phyloP scores from a whole-genome alignment of 2,329 filamentous ascomycete species.

The Penicillium sp. region DNA sequence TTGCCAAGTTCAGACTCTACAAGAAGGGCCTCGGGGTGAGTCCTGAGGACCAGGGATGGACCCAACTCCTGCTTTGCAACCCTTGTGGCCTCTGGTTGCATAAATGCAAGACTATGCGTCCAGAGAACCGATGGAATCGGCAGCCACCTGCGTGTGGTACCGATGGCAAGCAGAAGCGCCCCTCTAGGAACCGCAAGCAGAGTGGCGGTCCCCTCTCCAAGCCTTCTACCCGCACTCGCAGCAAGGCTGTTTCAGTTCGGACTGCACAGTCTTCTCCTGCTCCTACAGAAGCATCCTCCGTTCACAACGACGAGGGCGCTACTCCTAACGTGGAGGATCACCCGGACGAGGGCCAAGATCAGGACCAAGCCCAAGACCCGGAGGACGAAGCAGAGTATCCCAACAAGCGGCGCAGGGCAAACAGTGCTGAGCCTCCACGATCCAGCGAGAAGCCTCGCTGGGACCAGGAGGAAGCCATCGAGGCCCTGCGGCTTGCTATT shows the following conservation, averaged over 20 bases:
- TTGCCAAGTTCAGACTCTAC: slow-evolving; percentile 73
- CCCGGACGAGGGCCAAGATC: slow-evolving; percentile 35
- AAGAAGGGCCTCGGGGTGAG: slow-evolving; percentile 68
- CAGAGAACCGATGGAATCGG: slow-evolving; percentile 81
- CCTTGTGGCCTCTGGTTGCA: slow-evolving; percentile 95
- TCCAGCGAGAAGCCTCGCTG: slow-evolving; percentile 42
- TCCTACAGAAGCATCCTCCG: slow-evolving; percentile 46
- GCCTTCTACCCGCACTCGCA: slow-evolving; percentile 42
- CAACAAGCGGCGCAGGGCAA: slow-evolving; percentile 53
- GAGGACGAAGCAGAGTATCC: slow-evolving; percentile 41
- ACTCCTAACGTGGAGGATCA: slow-evolving; percentile 44
- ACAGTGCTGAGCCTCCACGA: slow-evolving; percentile 54
- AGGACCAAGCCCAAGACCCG: slow-evolving; percentile 30
- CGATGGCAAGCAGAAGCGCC: slow-evolving; percentile 49
- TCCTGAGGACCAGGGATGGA: slow-evolving; percentile 72
- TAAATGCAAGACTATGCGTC: slow-evolving; percentile 85
- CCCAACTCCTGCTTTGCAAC: slow-evolving; percentile 83
- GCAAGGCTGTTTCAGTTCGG: slow-evolving; percentile 36
- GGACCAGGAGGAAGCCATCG: slow-evolving; percentile 49
- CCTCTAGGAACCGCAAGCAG: slow-evolving; percentile 41
- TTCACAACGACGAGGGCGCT: slow-evolving; percentile 42
- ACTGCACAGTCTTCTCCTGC: slow-evolving; percentile 48
- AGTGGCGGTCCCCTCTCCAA: slow-evolving; percentile 42
- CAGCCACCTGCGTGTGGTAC: slow-evolving; percentile 37
- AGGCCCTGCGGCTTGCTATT: slow-evolving; percentile 60